Evolutionary conservation across 1,139 yeast genomes (phyloP), one percentile per base, ranked within the genome.

Genomic region (Candida tetrigidarum): DNA sequence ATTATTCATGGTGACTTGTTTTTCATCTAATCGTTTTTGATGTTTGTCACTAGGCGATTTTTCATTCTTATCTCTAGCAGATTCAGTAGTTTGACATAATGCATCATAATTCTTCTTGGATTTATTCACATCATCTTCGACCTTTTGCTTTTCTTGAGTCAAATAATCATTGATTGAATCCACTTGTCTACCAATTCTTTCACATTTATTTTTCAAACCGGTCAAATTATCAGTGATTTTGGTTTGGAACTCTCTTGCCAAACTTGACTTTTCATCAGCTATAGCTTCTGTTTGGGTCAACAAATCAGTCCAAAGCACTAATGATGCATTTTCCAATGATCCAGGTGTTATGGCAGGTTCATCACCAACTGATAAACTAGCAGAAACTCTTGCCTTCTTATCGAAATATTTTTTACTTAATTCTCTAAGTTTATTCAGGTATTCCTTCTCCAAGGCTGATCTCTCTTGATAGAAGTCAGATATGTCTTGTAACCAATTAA

Each of bases 301-400:
- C 11, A 93, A 81, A 53, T 90, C 96, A 39, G 83, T 88, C 99
- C 99, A 93, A 4, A 96, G 81, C n/a, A 90, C 96, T 52, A 92
- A 68, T n/a, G 90, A 78, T 0, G 97, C 97, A 52, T 89, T 80
- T 60, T 95, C 99, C 42, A 93, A 71, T 0, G 97, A 91, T 0
- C 99, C 99, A 0, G 99, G 98, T 0, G 99, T 93, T 44, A 89
- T 79, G 38, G 83, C 80, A 0, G 99, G 99, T 22, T 81, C 80
- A 51, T 90, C 96, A 22, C 99, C 99, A 6, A 95, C 99, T 30
- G 93, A 83, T 28, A 95, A 67, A 18, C 69, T 66, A 0, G 95
- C 80, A 22, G 90, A 75, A 10, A 76, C 65, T 55, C 81, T 81
- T 35, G 96, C 86, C 61, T 92, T 90, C 63, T 82, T 86, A 47